A percentile compares a stretch with the other conserved stretches of the same genome.
These are phyloP conservation scores for Paspalum vaginatum DNA, from an alignment of 176 grass and related monocot species.

Conservation along the genomic window DNA sequence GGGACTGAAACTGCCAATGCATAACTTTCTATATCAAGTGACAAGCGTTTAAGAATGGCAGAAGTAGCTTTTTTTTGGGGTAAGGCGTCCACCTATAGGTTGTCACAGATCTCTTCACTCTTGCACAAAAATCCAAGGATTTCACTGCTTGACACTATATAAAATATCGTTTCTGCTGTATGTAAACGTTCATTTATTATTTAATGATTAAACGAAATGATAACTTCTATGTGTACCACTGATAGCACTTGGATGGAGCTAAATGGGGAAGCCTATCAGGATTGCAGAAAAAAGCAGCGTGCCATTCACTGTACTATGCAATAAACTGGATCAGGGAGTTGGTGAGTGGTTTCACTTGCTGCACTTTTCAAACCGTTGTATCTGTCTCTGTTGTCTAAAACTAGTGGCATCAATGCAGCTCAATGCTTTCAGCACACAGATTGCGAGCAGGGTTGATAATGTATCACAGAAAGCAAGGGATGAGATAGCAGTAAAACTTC, in stretches of 20 bases:
- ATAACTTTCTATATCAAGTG: background rate
- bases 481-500: slow-evolving; percentile 67
- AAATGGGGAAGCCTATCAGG: slow-evolving; percentile 64
- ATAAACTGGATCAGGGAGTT: slow-evolving; percentile 97
- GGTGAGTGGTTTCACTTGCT: slow-evolving; percentile 55
- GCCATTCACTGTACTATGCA: slow-evolving; percentile 85
- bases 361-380: slow-evolving; percentile 25
- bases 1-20: background rate
- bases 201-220: slow-evolving; percentile 30
- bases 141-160: slow-evolving; percentile 20
- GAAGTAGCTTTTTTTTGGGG: background rate
- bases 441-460: slow-evolving; percentile 61
- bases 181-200: slow-evolving; percentile 15
- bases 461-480: slow-evolving; percentile 62
- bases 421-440: slow-evolving; percentile 87
- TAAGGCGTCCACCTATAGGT: background rate
- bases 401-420: slow-evolving; percentile 65
- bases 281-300: slow-evolving; percentile 68
- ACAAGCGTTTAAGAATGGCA: background rate
- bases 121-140: slow-evolving; percentile 4
- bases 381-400: slow-evolving; percentile 44
- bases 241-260: slow-evolving; percentile 70
- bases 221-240: slow-evolving; percentile 44
- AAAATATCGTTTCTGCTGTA: slow-evolving; percentile 8
- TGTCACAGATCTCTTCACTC: slow-evolving; percentile 17